These are phyloP conservation scores for Exobasidium rhododendri DNA, from an alignment of 1,284 basidiomycete species.

Conservation along the genomic window DNA sequence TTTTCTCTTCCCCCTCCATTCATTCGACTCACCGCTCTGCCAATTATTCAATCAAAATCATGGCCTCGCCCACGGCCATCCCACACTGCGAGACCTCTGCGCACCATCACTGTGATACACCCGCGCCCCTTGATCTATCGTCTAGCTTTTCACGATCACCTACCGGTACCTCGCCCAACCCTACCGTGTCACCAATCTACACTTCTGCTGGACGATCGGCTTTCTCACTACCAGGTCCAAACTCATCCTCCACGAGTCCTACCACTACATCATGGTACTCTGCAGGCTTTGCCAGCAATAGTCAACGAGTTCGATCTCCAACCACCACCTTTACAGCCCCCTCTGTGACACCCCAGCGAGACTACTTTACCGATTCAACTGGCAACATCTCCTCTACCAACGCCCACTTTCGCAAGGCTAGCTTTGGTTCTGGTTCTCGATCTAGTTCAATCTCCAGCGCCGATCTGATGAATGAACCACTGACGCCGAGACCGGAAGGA, in stretches of 20 bases:
- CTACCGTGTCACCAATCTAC: slow-evolving; percentile 9
- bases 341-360: slow-evolving; percentile 2
- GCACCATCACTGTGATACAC: slow-evolving; percentile 23
- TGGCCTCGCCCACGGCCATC: slow-evolving; percentile 40
- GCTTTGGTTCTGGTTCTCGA: background rate
- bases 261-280: slow-evolving; percentile 11
- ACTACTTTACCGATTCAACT: background rate
- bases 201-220: slow-evolving; percentile 8
- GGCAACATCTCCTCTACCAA: too few relatives aligned
- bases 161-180: slow-evolving; percentile 2
- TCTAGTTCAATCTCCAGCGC: slow-evolving; percentile 1
- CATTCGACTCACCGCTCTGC: too few relatives aligned
- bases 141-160: slow-evolving; percentile 16
- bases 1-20: too few relatives aligned
- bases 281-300: slow-evolving; percentile 2
- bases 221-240: slow-evolving; percentile 5
- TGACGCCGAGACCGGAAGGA: background rate
- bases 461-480: slow-evolving; percentile 7
- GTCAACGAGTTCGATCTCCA: slow-evolving; percentile 11
- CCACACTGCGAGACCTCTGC: slow-evolving; percentile 38
- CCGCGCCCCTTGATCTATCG: slow-evolving; percentile 12
- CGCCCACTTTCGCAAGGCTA: background rate
- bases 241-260: slow-evolving; percentile 9
- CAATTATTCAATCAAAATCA: too few relatives aligned
- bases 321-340: background rate